These are phyloP conservation scores for Grigorovia humatica DNA, from an alignment of 805 yeast genomes.

Conservation along the genomic window DNA sequence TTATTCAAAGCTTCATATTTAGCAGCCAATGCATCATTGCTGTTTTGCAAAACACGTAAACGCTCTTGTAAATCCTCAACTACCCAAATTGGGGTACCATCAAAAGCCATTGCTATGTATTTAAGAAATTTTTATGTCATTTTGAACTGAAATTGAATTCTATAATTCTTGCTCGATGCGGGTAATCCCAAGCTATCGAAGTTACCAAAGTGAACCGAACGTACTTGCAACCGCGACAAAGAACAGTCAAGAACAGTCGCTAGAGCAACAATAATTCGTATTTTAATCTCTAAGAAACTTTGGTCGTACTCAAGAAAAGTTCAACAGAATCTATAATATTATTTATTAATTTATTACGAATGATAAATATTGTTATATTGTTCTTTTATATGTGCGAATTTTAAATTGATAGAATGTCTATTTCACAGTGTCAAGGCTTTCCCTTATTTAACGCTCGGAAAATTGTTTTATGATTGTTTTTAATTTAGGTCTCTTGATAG, in stretches of 20 bases:
- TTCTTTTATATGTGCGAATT: background rate
- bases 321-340: too few species aligned
- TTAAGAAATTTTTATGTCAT: slow-evolving; percentile 49
- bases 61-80: background rate
- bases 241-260: too few species aligned
- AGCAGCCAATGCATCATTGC: background rate
- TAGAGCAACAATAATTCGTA: too few species aligned
- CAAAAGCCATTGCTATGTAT: slow-evolving; percentile 65
- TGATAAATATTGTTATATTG: background rate
- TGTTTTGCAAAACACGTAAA: background rate
- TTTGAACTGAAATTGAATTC: background rate
- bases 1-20: background rate
- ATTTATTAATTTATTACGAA: too few species aligned
- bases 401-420: background rate
- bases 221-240: too few species aligned
- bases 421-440: background rate
- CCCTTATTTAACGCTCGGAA: slow-evolving; percentile 9
- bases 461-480: slow-evolving; percentile 39
- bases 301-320: too few species aligned
- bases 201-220: too few species aligned
- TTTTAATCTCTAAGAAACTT: too few species aligned
- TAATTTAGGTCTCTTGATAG: slow-evolving; percentile 63
- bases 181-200: background rate
- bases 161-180: background rate
- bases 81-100: background rate